Conservation (phyloP, 2,329 filamentous ascomycete genomes). For the Purpureocillium takamizusanense region DNA sequence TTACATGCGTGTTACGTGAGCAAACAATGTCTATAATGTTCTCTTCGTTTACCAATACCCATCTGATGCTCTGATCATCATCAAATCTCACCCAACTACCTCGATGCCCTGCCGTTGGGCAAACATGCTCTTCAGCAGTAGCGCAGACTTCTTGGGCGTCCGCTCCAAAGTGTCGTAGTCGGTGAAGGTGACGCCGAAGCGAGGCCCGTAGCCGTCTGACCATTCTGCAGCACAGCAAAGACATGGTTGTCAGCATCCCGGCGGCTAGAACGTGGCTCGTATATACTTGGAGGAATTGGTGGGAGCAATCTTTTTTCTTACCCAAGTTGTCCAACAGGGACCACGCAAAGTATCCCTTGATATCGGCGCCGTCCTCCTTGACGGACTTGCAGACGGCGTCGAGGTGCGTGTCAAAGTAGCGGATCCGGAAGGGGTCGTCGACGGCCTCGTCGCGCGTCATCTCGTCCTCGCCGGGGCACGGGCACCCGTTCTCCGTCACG, state of each 20-base stretch:
- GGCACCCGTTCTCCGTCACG: slow-evolving; percentile 24
- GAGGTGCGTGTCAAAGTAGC: slow-evolving; percentile 28
- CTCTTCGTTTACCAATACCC: too few relatives aligned
- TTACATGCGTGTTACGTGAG: too few relatives aligned
- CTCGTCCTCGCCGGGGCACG: slow-evolving; percentile 22
- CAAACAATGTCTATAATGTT: too few relatives aligned
- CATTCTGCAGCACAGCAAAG: slow-evolving; percentile 14
- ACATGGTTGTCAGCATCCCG: too few relatives aligned
- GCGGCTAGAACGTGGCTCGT: too few relatives aligned
- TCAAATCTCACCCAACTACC: background rate
- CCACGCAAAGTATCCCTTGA: slow-evolving; percentile 26
- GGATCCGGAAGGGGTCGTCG: slow-evolving; percentile 24
- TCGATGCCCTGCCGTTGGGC: slow-evolving; percentile 8
- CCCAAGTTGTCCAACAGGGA: slow-evolving; percentile 25
- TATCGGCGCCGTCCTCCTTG: slow-evolving; percentile 17
- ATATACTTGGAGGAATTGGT: background rate
- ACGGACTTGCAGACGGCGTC: slow-evolving; percentile 23
- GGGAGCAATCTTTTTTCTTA: slow-evolving; percentile 13
- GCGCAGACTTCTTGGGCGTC: slow-evolving; percentile 26
- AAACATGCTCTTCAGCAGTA: slow-evolving; percentile 18
- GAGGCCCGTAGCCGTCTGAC: slow-evolving; percentile 27
- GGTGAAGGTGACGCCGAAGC: slow-evolving; percentile 28
- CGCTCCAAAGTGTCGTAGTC: slow-evolving; percentile 26
- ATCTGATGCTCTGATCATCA: too few relatives aligned
- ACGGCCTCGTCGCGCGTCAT: slow-evolving; percentile 21